Conservation (phyloP, 495 filamentous ascomycete genomes). For the Podospora pseudoanserina region DNA sequence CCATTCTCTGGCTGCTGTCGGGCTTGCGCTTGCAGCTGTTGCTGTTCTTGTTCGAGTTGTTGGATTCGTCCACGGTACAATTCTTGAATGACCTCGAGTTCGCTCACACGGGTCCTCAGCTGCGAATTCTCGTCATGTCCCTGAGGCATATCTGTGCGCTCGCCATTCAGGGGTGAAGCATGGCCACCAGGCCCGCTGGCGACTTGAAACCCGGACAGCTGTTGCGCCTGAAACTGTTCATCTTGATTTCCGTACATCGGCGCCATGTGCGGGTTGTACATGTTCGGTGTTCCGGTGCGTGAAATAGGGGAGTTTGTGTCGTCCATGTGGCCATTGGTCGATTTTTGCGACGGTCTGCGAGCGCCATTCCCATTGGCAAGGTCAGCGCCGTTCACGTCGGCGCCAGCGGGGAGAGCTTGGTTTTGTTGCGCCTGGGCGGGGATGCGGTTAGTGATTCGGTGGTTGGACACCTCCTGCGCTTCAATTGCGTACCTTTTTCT, state of each 20-base stretch:
- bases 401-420: constrained; percentile 43
- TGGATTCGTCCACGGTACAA: constrained; percentile 84
- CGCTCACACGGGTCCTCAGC: constrained; percentile 84
- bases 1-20: constrained; percentile 50
- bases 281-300: constrained; percentile 75
- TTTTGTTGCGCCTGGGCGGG: constrained; percentile 24
- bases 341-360: constrained; percentile 67
- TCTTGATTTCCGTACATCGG: constrained; percentile 67
- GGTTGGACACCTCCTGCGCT: constrained; percentile 12
- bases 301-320: constrained; percentile 83
- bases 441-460: constrained; percentile 5
- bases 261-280: constrained; percentile 58
- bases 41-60: constrained; percentile 73
- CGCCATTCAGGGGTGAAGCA: constrained; percentile 64
- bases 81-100: constrained; percentile 94
- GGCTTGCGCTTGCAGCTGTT: constrained; percentile 52
- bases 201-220: constrained; percentile 34
- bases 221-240: constrained; percentile 55
- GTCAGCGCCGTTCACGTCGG: constrained; percentile 33
- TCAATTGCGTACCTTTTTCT: constrained; percentile 69
- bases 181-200: constrained; percentile 53
- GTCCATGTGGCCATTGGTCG: constrained; percentile 64
- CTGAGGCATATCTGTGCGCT: constrained; percentile 69
- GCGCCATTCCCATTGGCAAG: constrained; percentile 32
- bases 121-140: constrained; percentile 71